Evolutionary conservation across 805 yeast species (phyloP), one percentile per base, ranked within the genome.

Genomic region (Cyberlindnera euphorbiiphila): DNA sequence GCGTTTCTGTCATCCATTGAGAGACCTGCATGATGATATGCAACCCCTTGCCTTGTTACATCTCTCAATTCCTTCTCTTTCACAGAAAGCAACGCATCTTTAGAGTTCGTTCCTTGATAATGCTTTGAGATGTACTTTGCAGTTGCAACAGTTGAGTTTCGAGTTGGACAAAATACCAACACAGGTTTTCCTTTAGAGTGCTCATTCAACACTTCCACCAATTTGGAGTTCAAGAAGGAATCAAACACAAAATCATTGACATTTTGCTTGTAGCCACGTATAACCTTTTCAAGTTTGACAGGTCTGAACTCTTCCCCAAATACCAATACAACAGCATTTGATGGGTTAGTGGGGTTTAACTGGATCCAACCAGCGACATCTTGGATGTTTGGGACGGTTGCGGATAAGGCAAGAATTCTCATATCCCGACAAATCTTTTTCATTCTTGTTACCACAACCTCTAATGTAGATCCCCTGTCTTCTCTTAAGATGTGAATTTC

Each of bases 21-120:
- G 29, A 77, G 54, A 2, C 83, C 83, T 4, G 82, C 83, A 56
- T 77, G 79, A 45, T 78, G 83, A 46, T 61, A 74, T 0, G 73
- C 76, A 25, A 78, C 59, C 0, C 79, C 78, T 6, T 43, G 39
- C 5, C 31, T 26, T 2, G 50, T 41, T 12, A 60, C 17, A 1
- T 40, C 53, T 1, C 20, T 15, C n/a, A 68, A 39, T 5, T 61
- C 58, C 41, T 50, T 54, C 17, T 66, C 65, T 32, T 49, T 44
- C 5, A 54, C 37, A 3, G 25, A 6, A 2, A 13, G 14, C 5
- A 10, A n/a, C 3, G 23, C 18, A 3, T 14, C 32, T 7, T 14
- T 20, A 14, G 25, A 36, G 2, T 22, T 24, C 25, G 33, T 20
- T 5, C 26, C 20, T 6, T 33, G n/a, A 30, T 41, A 43, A 28